Percentiles rank a stretch among this genome's conserved stretches.
phyloP scores from a whole-genome alignment of 139 green algal species.

The Chlamydomonas sphaeroides region DNA sequence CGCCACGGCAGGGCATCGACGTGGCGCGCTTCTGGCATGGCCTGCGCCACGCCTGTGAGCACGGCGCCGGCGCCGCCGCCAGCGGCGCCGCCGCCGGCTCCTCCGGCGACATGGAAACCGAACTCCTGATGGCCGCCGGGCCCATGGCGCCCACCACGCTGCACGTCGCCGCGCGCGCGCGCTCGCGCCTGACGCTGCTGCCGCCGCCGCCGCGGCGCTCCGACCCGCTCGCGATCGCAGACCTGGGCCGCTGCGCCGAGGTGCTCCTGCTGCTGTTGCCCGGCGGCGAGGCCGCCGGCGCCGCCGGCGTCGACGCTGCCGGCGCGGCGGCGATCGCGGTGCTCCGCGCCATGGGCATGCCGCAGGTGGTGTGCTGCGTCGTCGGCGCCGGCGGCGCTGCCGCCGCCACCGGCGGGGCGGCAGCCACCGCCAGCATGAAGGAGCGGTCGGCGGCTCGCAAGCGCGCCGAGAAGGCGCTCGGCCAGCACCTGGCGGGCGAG shows the following conservation, averaged over 20 bases:
- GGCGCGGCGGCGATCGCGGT: constrained; percentile 60
- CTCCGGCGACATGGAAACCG: constrained; percentile 14
- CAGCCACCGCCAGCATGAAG: constrained; percentile 66
- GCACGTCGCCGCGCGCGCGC: constrained; percentile 41
- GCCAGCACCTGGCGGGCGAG: constrained; percentile 62
- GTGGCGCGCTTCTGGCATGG: constrained; percentile 50
- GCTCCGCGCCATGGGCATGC: constrained; percentile 81
- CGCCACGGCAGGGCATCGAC: constrained; percentile 64
- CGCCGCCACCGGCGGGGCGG: background rate
- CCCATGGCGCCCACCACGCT: constrained; percentile 52
- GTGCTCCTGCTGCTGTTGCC: constrained; percentile 75
- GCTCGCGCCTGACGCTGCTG: constrained; percentile 74
- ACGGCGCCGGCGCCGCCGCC: background rate
- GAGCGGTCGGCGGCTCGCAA: constrained; percentile 80
- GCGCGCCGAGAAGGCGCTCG: constrained; percentile 70
- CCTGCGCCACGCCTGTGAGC: constrained; percentile 55
- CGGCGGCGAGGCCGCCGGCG: constrained; percentile 42
- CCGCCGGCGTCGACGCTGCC: background rate
- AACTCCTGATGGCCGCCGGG: constrained; percentile 28
- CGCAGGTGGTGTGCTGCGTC: constrained; percentile 52
- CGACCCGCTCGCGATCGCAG: constrained; percentile 74
- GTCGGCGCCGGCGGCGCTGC: background rate
- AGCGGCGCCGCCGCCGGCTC: background rate
- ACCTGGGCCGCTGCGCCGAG: constrained; percentile 67
- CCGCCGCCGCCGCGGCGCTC: constrained; percentile 60